Conservation (phyloP, 768 basidiomycete genomes). For the Ephemerocybe angulata region DNA sequence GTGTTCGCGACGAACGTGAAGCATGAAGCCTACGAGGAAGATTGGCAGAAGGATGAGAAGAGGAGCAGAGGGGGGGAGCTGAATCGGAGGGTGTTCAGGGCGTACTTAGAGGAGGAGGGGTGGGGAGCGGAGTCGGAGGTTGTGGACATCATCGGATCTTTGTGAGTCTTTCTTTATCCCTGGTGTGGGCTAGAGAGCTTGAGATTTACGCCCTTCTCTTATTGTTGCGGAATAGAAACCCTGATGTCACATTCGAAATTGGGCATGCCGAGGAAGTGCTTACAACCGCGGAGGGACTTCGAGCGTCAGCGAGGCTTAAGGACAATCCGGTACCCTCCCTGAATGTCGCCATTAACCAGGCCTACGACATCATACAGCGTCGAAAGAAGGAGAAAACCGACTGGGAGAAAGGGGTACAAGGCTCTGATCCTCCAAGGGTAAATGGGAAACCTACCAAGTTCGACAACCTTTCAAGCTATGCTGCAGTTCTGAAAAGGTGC, state of each 20-base stretch:
- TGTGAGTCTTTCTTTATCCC: no score
- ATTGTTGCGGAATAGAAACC: neutral
- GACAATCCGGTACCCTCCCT: no score
- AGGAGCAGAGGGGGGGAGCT: neutral
- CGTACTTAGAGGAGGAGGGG: neutral
- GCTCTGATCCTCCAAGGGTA: neutral
- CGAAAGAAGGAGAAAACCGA: constrained; percentile 9
- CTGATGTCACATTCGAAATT: neutral
- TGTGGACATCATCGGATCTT: neutral
- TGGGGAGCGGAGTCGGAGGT: neutral
- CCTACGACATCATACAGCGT: no score
- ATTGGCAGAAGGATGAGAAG: neutral
- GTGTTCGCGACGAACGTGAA: neutral
- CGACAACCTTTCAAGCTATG: neutral
- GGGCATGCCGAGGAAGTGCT: neutral
- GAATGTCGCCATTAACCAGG: no score
- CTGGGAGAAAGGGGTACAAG: neutral
- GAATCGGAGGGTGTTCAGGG: neutral
- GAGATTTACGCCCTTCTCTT: neutral
- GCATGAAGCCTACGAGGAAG: neutral
- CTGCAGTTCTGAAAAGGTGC: neutral
- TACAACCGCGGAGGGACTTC: neutral
- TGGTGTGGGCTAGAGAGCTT: no score
- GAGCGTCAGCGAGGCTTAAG: no score
- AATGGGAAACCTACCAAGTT: neutral